A percentile compares a stretch with the other conserved stretches of the same genome.
Evolutionary conservation across 2,329 filamentous ascomycete genomes (phyloP).

Genomic region (Hypocrella siamensis): DNA sequence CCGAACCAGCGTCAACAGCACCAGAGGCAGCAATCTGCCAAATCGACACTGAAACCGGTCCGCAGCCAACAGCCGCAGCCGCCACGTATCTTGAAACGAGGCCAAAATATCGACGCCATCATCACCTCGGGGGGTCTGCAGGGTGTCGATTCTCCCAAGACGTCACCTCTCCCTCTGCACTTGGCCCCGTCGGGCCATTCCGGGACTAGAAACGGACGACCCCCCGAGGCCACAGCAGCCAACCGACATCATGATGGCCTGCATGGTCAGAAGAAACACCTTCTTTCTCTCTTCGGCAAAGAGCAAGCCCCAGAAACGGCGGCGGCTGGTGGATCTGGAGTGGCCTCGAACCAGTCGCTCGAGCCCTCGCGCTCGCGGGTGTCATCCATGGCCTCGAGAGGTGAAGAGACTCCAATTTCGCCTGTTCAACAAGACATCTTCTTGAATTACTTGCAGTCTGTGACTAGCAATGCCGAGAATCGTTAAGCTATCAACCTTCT

Average conservation of each 20-base stretch:
- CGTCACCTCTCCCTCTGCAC: slow-evolving; percentile 8
- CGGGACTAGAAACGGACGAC: background rate
- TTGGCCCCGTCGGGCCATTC: slow-evolving; percentile 6
- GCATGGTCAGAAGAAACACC: slow-evolving; percentile 16
- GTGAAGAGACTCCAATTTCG: slow-evolving; percentile 38
- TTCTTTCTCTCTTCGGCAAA: slow-evolving; percentile 50
- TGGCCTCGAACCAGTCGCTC: background rate
- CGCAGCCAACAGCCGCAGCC: slow-evolving; percentile 8
- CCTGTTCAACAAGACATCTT: slow-evolving; percentile 62
- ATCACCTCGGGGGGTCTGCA: slow-evolving; percentile 1
- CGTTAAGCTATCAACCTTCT: slow-evolving; percentile 7
- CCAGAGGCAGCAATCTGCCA: no score
- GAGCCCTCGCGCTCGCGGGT: slow-evolving; percentile 19
- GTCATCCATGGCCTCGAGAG: slow-evolving; percentile 27
- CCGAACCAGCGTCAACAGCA: no score
- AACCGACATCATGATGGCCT: slow-evolving; percentile 9
- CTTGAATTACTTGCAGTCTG: slow-evolving; percentile 54
- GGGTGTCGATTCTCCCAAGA: slow-evolving; percentile 7
- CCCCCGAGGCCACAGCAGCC: background rate
- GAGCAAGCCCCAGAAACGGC: slow-evolving; percentile 3
- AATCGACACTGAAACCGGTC: background rate
- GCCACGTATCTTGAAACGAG: slow-evolving; percentile 19
- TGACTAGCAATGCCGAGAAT: slow-evolving; percentile 23
- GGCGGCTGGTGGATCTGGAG: no score
- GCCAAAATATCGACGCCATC: slow-evolving; percentile 12